Evolutionary conservation across 2,329 filamentous ascomycete genomes (phyloP), one percentile per base, ranked within the genome.

Genomic region (Trichophyton schoenleinii): DNA sequence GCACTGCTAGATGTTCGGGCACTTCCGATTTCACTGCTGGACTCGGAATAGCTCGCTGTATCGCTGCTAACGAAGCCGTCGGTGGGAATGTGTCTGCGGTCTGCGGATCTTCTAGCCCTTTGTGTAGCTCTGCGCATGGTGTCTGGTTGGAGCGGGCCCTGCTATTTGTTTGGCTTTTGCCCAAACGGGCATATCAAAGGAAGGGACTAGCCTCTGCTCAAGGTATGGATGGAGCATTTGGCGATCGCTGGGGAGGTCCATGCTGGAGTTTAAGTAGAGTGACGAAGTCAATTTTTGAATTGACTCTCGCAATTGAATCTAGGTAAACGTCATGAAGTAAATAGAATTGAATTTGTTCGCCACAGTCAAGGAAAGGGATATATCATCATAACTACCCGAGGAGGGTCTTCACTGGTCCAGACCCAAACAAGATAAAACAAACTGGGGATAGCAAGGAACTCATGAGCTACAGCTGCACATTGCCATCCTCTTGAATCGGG

Each of bases 401-500:
- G 34, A 55, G 5, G 57, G 52, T 62, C 28, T 49, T 57, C 13
- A 44, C 42, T 49, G 22, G 20, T 18, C 41, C 15, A 41, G 22
- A 38, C 18, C 36, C 52, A 31, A n/a, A 49, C 9, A 28, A 48
- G 5, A 57, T 57, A 55, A 38, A 36, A 6, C 42, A 42, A 59
- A 34, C 25, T 53, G 68, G 62, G 9, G 15, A 31, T 36, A 55
- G 25, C 13, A 44, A 36, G 31, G 15, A 36, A 18, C 44, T 59
- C 11, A 95, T 25, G 92, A 96, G 72, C 90, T 96, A 75, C 94
- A 99, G 71, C 89, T 95, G 73, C 94, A 97, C 78, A 96, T 92
- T 83, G 96, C 85, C 38, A 88, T 88, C 66, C 89, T 83, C 74
- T 86, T 84, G 53, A 80, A 80, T 70, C 82, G 84, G 0, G 92